phyloP scores from a whole-genome alignment of 352 stramenopile genomes.

The Globisporangium orthogonon region DNA sequence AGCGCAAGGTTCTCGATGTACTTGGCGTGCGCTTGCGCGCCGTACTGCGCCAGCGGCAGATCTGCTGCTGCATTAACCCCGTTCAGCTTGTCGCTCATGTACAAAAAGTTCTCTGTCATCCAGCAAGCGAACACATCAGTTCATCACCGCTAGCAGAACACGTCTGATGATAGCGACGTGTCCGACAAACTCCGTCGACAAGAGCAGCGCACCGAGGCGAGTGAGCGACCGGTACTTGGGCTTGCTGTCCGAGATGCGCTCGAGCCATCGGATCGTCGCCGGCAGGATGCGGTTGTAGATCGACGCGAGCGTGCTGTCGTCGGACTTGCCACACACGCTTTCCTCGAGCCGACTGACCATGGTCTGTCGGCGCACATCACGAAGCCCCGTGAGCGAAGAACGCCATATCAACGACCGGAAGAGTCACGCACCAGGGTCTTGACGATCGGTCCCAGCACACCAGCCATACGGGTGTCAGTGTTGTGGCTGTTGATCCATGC shows the following conservation, averaged over 20 bases:
- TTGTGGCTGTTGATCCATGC: constrained; percentile 60
- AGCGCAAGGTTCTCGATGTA: constrained; percentile 34
- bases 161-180: too few species aligned
- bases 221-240: constrained; percentile 62
- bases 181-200: too few species aligned
- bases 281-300: constrained; percentile 68
- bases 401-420: background rate
- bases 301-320: constrained; percentile 45
- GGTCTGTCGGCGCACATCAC: constrained; percentile 14
- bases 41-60: constrained; percentile 47
- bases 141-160: background rate
- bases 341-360: constrained; percentile 61
- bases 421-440: constrained; percentile 42
- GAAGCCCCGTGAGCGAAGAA: background rate
- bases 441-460: constrained; percentile 53
- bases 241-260: constrained; percentile 54
- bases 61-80: constrained; percentile 39
- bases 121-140: background rate
- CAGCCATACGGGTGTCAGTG: constrained; percentile 64
- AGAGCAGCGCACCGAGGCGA: constrained; percentile 33
- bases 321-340: constrained; percentile 45
- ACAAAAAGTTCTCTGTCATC: constrained; percentile 58
- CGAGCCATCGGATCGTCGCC: constrained; percentile 60
- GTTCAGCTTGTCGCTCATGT: constrained; percentile 44
- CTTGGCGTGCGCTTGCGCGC: constrained; percentile 27